These are phyloP conservation scores for Jacaranda mimosifolia DNA, from an alignment of 257 asterid species.

Conservation along the genomic window DNA sequence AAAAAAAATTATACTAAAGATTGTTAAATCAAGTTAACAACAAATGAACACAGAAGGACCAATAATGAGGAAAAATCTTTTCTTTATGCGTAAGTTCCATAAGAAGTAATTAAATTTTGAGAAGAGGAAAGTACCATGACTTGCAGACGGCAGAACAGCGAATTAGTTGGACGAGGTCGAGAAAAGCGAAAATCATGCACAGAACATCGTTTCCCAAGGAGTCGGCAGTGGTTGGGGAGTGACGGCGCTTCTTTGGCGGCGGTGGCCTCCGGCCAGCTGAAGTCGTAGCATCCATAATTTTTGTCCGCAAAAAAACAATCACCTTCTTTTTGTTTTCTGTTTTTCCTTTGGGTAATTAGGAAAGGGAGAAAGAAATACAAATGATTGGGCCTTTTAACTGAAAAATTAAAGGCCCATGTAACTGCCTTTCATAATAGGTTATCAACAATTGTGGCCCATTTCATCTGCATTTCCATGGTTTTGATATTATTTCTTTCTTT, in stretches of 20 bases:
- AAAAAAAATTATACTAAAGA: neutral
- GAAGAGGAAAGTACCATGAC: conserved; percentile 61
- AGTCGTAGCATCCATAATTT: conserved; percentile 50
- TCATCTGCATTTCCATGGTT: no score
- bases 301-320: neutral
- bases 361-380: neutral
- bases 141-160: conserved; percentile 95
- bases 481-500: no score
- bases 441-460: no score
- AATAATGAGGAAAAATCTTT: neutral
- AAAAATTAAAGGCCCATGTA: neutral
- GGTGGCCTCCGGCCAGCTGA: conserved; percentile 46
- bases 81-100: neutral
- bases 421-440: neutral
- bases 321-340: neutral
- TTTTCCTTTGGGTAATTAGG: neutral
- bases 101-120: neutral
- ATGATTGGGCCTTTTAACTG: neutral
- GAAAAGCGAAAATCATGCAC: conserved; percentile 66
- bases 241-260: conserved; percentile 52
- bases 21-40: neutral
- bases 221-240: conserved; percentile 42
- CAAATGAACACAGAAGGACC: neutral
- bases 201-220: conserved; percentile 69
- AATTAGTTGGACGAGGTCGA: conserved; percentile 73